These are phyloP conservation scores for Rhinocladiella similis DNA, from an alignment of 2,329 filamentous ascomycete species.

Conservation along the genomic window DNA sequence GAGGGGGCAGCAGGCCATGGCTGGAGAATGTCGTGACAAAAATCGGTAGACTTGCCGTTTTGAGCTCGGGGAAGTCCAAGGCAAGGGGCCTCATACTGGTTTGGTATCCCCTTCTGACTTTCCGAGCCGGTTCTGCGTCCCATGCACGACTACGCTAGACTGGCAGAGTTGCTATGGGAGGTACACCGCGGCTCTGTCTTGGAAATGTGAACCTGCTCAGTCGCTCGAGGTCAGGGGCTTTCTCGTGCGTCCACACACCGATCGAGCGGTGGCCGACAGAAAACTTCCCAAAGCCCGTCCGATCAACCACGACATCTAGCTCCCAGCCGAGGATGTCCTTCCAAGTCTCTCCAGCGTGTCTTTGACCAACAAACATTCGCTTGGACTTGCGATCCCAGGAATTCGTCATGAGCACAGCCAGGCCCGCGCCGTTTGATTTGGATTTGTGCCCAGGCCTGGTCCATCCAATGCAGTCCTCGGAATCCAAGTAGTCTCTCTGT, in stretches of 20 bases:
- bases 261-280: constrained; percentile 56
- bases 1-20: background rate
- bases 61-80: background rate
- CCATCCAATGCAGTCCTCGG: constrained; percentile 63
- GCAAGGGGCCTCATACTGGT: no score
- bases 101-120: no score
- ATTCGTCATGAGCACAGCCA: constrained; percentile 61
- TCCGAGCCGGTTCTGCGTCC: no score
- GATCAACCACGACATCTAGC: constrained; percentile 59
- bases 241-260: constrained; percentile 52
- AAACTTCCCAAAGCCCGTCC: constrained; percentile 61
- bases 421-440: constrained; percentile 39
- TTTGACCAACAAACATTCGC: constrained; percentile 65
- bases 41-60: no score
- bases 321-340: constrained; percentile 61
- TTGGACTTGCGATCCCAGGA: constrained; percentile 39
- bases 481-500: constrained; percentile 65
- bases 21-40: no score
- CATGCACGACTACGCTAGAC: background rate
- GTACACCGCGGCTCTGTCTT: constrained; percentile 4
- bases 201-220: constrained; percentile 20
- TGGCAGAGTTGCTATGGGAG: constrained; percentile 4
- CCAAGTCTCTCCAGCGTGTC: constrained; percentile 62
- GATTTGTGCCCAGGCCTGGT: constrained; percentile 47
- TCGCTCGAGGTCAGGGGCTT: constrained; percentile 17